Evolutionary conservation across 176 grass and related monocot species (phyloP).

Genomic region (Oryza punctata): DNA sequence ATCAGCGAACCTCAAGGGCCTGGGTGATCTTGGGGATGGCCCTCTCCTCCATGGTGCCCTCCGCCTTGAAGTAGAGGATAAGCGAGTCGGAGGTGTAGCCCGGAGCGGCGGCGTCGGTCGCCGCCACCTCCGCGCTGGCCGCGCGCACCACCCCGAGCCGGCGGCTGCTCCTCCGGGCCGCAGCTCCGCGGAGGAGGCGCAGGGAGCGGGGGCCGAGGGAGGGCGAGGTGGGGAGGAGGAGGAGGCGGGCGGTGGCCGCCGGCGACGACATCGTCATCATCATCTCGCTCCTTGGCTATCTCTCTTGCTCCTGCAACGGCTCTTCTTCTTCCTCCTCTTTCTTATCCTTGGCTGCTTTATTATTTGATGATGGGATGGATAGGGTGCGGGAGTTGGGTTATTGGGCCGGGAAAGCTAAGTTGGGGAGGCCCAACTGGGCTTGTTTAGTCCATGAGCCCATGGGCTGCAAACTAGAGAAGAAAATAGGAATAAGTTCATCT

Average conservation of each 20-base stretch:
- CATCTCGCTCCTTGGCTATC: neutral
- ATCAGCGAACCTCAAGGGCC: slow-evolving; percentile 40
- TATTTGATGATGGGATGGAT: neutral
- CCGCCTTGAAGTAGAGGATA: slow-evolving; percentile 59
- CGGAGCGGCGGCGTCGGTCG: slow-evolving; percentile 16
- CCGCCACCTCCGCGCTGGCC: slow-evolving; percentile 17
- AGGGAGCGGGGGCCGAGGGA: neutral
- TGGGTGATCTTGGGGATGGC: slow-evolving; percentile 49
- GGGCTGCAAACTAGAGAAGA: too few species aligned
- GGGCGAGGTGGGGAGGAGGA: slow-evolving; percentile 14
- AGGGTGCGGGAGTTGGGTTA: neutral
- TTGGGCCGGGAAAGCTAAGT: too few species aligned
- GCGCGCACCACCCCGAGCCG: slow-evolving; percentile 35
- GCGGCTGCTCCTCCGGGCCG: neutral
- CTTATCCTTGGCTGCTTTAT: slow-evolving; percentile 23
- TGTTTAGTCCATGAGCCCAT: too few species aligned
- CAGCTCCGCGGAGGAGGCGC: neutral
- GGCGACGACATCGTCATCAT: slow-evolving; percentile 41
- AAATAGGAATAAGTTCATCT: too few species aligned
- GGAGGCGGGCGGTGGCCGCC: slow-evolving; percentile 30
- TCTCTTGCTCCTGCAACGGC: slow-evolving; percentile 4
- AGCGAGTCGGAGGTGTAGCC: slow-evolving; percentile 51
- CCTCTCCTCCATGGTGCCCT: slow-evolving; percentile 59
- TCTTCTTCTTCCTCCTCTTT: slow-evolving; percentile 28
- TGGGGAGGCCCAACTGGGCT: too few species aligned